phyloP scores from a whole-genome alignment of 2,329 filamentous ascomycete genomes.

The Mycocentrospora acerina region DNA sequence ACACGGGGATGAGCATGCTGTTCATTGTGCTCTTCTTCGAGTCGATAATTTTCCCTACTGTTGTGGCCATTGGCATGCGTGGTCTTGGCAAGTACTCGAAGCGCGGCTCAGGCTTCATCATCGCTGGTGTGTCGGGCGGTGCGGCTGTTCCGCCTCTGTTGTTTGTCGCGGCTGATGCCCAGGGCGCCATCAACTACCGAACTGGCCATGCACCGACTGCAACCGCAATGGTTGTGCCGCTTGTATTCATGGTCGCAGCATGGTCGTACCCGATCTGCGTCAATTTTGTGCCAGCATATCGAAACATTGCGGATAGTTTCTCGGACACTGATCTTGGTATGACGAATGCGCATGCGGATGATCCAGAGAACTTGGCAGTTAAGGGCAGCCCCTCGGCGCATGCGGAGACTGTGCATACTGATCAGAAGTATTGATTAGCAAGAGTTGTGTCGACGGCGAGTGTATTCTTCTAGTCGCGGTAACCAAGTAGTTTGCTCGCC shows the following conservation, averaged over 20 bases:
- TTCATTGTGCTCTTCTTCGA: conserved; percentile 78
- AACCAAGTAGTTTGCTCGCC: too few species aligned
- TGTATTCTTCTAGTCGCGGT: too few species aligned
- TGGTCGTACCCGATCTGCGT: conserved; percentile 50
- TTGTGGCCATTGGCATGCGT: conserved; percentile 76
- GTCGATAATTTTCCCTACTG: conserved; percentile 78
- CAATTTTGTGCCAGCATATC: conserved; percentile 68
- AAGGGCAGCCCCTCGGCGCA: conserved; percentile 17
- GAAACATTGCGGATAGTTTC: conserved; percentile 61
- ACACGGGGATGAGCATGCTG: conserved; percentile 61
- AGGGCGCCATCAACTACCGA: conserved; percentile 41
- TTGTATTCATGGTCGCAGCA: conserved; percentile 53
- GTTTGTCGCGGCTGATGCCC: conserved; percentile 65
- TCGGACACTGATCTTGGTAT: conserved; percentile 50
- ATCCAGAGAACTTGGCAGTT: conserved; percentile 27
- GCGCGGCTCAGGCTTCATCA: conserved; percentile 71
- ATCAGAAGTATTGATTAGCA: conserved; percentile 9
- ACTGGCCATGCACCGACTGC: conserved; percentile 50
- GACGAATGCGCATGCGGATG: conserved; percentile 31
- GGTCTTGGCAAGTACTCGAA: conserved; percentile 77
- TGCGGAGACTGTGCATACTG: conserved; percentile 13
- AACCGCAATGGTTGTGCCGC: conserved; percentile 66
- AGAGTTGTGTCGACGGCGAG: too few species aligned
- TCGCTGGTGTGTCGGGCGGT: conserved; percentile 71
- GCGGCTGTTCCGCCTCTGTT: conserved; percentile 72